Conservation (phyloP, 2,329 filamentous ascomycete genomes). For the Ophiocordyceps camponoti-floridani region DNA sequence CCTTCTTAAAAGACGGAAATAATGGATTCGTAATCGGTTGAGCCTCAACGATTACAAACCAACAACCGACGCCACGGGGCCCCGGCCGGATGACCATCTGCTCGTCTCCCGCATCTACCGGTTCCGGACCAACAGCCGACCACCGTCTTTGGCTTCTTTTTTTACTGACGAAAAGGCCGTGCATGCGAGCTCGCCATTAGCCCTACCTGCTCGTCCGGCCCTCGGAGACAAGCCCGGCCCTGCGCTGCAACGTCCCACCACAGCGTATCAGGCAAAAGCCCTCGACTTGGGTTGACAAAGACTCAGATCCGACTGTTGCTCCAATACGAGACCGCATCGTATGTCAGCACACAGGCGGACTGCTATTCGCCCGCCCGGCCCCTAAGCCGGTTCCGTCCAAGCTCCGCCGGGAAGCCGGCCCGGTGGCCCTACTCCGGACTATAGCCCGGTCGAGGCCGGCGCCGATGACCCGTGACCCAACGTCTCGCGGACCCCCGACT, state of each 20-base stretch:
- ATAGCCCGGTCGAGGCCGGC: no score
- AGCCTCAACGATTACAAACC: neutral
- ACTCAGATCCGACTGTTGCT: neutral
- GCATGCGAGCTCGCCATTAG: neutral
- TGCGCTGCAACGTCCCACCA: constrained; percentile 3
- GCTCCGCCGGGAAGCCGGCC: no score
- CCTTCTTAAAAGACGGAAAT: neutral
- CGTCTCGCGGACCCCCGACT: neutral
- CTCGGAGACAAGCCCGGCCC: constrained; percentile 1
- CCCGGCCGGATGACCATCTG: neutral
- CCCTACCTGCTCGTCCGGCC: constrained; percentile 1
- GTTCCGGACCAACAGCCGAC: neutral
- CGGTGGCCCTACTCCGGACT: no score
- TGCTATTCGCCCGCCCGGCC: no score
- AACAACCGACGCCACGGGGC: no score
- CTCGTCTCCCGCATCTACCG: neutral
- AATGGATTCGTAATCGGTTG: neutral
- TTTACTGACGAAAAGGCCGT: neutral
- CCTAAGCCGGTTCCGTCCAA: no score
- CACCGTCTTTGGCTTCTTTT: neutral
- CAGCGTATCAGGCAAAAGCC: neutral
- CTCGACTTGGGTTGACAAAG: neutral
- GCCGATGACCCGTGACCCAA: neutral
- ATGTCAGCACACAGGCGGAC: neutral
- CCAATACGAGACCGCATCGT: neutral